Evolutionary conservation across 768 basidiomycete species (phyloP).

Genomic region (Amyloporia xantha): DNA sequence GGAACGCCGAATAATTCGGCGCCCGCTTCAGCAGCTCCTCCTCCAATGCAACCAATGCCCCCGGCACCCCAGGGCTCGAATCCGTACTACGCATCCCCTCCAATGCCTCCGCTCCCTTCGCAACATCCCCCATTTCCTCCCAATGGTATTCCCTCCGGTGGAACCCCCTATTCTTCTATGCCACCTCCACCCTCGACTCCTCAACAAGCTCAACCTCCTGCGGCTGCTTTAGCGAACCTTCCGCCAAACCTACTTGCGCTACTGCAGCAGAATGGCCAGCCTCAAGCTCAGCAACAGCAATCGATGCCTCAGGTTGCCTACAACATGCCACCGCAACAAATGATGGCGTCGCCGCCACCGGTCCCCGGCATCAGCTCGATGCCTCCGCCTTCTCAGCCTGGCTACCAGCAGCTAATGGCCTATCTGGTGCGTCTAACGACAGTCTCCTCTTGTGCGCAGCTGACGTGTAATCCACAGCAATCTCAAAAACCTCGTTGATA

Average conservation of each 20-base stretch:
- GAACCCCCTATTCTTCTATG: slow-evolving; percentile 26
- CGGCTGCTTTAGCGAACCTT: slow-evolving; percentile 32
- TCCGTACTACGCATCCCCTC: slow-evolving; percentile 9
- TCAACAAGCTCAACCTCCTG: slow-evolving; percentile 29
- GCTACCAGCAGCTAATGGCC: slow-evolving; percentile 63
- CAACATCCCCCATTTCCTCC: slow-evolving; percentile 16
- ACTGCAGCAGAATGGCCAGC: slow-evolving; percentile 41
- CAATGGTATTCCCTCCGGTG: slow-evolving; percentile 23
- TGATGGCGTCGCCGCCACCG: slow-evolving; percentile 33
- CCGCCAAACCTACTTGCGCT: slow-evolving; percentile 69
- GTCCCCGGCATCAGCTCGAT: slow-evolving; percentile 26
- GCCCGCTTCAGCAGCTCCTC: slow-evolving; percentile 16
- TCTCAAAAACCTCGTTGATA: slow-evolving; percentile 1
- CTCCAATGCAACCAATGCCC: slow-evolving; percentile 19
- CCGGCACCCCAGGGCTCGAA: slow-evolving; percentile 10
- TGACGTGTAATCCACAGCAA: background rate
- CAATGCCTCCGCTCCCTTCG: slow-evolving; percentile 15
- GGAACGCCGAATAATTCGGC: slow-evolving; percentile 29
- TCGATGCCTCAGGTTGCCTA: slow-evolving; percentile 24
- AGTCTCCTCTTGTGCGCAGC: background rate
- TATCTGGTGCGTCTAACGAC: slow-evolving; percentile 47
- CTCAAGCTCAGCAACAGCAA: slow-evolving; percentile 27
- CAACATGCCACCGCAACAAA: slow-evolving; percentile 38
- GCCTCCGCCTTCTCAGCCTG: slow-evolving; percentile 34
- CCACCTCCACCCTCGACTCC: slow-evolving; percentile 22